phyloP scores from a whole-genome alignment of 768 basidiomycete genomes.

The Auriscalpium microsporum region DNA sequence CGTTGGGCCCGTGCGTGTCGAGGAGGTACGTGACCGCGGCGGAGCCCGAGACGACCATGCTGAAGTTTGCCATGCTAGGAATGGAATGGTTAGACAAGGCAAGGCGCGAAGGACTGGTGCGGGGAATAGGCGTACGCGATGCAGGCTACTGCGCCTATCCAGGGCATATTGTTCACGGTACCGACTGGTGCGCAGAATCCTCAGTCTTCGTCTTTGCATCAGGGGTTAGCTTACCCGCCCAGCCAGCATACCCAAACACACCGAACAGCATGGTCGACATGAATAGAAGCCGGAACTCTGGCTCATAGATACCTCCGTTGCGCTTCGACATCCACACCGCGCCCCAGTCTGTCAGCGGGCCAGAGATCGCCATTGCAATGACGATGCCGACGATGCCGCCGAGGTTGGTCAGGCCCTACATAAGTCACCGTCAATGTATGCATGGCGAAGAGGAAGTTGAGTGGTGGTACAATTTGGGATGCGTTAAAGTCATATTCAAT shows the following conservation, averaged over 20 bases:
- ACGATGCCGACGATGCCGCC: slow-evolving; percentile 36
- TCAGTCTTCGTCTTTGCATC: not conserved
- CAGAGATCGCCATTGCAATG: slow-evolving; percentile 28
- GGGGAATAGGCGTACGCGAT: slow-evolving; percentile 11
- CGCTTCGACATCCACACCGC: slow-evolving; percentile 35
- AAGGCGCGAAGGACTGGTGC: not conserved
- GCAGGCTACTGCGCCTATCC: slow-evolving; percentile 37
- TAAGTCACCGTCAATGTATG: not conserved
- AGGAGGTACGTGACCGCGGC: slow-evolving; percentile 38
- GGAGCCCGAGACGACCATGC: slow-evolving; percentile 34
- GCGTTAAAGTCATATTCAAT: slow-evolving; percentile 35
- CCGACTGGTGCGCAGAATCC: slow-evolving; percentile 19
- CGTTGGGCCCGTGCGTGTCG: slow-evolving; percentile 34
- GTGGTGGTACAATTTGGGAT: slow-evolving; percentile 23
- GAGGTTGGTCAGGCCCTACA: slow-evolving; percentile 31
- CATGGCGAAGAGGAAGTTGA: not conserved
- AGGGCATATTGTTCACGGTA: slow-evolving; percentile 34
- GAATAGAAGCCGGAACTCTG: slow-evolving; percentile 37
- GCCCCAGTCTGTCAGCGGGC: slow-evolving; percentile 34
- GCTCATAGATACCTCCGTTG: slow-evolving; percentile 39
- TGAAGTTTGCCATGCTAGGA: slow-evolving; percentile 35
- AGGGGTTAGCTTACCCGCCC: slow-evolving; percentile 25
- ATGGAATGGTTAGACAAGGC: not conserved
- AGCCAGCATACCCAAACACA: slow-evolving; percentile 37
- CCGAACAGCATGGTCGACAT: slow-evolving; percentile 34